Evolutionary conservation across 2,329 filamentous ascomycete species (phyloP).

Genomic region (Fonsecaea monophora): DNA sequence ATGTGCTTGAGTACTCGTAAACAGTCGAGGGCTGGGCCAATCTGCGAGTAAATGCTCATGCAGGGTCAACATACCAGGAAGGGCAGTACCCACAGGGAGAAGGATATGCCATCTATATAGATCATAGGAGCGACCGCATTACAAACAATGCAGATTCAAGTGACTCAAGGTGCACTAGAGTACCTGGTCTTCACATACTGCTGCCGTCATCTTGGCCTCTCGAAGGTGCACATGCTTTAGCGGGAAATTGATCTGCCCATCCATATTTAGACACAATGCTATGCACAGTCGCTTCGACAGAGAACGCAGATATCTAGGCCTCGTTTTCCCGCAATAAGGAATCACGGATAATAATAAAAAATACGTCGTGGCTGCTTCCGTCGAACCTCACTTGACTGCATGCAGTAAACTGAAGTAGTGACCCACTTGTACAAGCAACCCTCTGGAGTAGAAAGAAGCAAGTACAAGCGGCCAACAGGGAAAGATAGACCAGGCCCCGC

Average conservation of each 20-base stretch:
- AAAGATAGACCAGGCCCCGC: background rate
- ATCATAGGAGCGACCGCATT: background rate
- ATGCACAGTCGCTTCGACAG: background rate
- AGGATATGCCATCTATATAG: background rate
- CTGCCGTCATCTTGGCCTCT: background rate
- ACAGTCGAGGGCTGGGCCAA: background rate
- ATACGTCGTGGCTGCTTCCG: background rate
- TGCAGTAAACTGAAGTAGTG: background rate
- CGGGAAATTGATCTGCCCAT: background rate
- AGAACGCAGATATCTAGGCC: background rate
- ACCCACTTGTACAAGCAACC: background rate
- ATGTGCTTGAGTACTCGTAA: background rate
- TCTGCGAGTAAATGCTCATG: background rate
- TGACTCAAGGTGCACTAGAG: constrained; percentile 4
- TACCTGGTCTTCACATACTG: background rate
- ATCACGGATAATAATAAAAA: background rate
- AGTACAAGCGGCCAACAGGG: background rate
- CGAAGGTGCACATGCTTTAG: background rate
- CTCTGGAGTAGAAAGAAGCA: background rate
- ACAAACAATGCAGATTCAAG: background rate
- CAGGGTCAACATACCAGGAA: constrained; percentile 8
- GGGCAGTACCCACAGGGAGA: background rate
- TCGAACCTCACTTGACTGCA: background rate
- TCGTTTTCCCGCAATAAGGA: background rate
- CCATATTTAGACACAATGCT: background rate